These are phyloP conservation scores for Zea mays DNA, from an alignment of 176 grass and related monocot genomes.

Conservation along the genomic window DNA sequence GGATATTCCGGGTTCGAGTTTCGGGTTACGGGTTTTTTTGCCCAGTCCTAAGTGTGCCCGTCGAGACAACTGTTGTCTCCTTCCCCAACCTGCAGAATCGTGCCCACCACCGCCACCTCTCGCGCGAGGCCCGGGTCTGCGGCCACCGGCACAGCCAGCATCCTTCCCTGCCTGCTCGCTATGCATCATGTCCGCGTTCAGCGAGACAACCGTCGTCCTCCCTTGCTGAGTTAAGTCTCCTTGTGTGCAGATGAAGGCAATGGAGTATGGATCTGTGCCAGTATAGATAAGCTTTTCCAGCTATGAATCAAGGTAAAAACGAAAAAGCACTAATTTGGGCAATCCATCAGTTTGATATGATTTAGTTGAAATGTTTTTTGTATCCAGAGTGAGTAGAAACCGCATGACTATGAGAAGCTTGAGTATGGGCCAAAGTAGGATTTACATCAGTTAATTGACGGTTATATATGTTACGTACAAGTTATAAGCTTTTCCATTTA, in stretches of 20 bases:
- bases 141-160: too few species aligned
- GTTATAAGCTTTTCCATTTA: neutral
- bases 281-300: constrained; percentile 38
- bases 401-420: neutral
- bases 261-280: constrained; percentile 52
- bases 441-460: neutral
- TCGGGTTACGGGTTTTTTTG: too few species aligned
- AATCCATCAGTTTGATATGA: constrained; percentile 12
- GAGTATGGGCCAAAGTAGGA: neutral
- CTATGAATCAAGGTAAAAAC: constrained; percentile 41
- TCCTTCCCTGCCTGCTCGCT: too few species aligned
- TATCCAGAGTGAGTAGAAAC: neutral
- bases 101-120: too few species aligned
- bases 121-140: too few species aligned
- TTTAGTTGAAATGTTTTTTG: constrained; percentile 20
- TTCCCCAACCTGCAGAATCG: too few species aligned
- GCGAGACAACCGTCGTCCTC: too few species aligned
- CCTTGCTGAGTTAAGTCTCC: neutral
- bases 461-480: constrained; percentile 8
- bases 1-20: too few species aligned
- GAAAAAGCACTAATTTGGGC: neutral
- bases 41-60: too few species aligned
- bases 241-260: constrained; percentile 54
- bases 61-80: too few species aligned
- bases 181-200: too few species aligned